Base-by-base conservation (phyloP, 306 rosid species). In the Abrus precatorius region DNA sequence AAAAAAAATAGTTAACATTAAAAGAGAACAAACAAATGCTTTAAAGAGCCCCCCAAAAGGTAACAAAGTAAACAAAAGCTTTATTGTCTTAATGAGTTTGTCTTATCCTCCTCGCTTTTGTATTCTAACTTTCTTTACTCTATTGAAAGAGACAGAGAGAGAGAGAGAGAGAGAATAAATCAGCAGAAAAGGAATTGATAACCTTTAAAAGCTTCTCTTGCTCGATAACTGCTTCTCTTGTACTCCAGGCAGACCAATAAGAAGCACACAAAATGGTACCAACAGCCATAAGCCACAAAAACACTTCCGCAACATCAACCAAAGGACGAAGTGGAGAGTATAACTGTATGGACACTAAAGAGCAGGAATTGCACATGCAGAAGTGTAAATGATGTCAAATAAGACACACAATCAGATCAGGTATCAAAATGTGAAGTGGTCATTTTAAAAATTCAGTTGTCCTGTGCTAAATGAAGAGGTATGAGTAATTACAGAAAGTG, bases 261-360 rank as follows among this genome's bases (percentile, higher is more conserved):
- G 99, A 95, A 53, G 94, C 94, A 88, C 91, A 88, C 74, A 95
- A 81, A 87, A 95, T 90, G 86, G 99, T 95, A 59, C 97, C 97
- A 81, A 93, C 97, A 81, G 99, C 99, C 99, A 95, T 95, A 49
- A 95, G 99, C 99, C 99, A 95, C 74, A 95, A 64, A 90, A 95
- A 95, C 48, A 95, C 97, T 91, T 95, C 99, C 13, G 99, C 99
- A 49, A 95, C 92, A 70, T 95, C 99, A 68, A 95, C 99, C 61
- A 89, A 57, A n/a, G 97, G 97, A 66, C 99, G 99, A 66, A 85
- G 72, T 20, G 99, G 99, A 77, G 99, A 95, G 87, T 95, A 95
- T 67, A 95, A 92, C 92, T 93, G 99, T 85, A 95, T 93, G 77
- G 97, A 88, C 80, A 95, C 99, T 95, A 77, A 32, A 79, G 69